A percentile compares a stretch with the other conserved stretches of the same genome.
Conservation (phyloP, 306 rosid species). For the Glycine tomentella region DNA sequence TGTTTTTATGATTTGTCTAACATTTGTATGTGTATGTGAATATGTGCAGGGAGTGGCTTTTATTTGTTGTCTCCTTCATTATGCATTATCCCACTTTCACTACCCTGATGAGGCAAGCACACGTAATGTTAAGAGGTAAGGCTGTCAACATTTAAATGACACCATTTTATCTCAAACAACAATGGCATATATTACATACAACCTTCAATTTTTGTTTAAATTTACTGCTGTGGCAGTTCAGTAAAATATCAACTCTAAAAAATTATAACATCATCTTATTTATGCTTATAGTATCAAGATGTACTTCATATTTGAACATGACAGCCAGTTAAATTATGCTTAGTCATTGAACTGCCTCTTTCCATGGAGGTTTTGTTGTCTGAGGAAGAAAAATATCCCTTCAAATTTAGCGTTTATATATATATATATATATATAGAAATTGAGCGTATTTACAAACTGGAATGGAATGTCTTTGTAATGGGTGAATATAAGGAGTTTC, state of each 20-base stretch:
- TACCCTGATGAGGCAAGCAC: conserved; percentile 66
- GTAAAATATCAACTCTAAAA: conserved; percentile 11
- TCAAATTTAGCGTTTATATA: background rate
- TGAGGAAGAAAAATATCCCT: background rate
- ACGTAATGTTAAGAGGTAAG: conserved; percentile 79
- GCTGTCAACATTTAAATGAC: conserved; percentile 39
- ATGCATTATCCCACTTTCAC: conserved; percentile 66
- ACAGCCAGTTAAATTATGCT: conserved; percentile 12
- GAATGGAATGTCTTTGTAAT: too few species aligned
- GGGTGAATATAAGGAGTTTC: too few species aligned
- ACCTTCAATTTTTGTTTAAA: conserved; percentile 30
- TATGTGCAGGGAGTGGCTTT: conserved; percentile 78
- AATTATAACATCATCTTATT: conserved; percentile 15
- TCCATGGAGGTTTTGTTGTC: conserved; percentile 24
- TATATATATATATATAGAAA: too few species aligned
- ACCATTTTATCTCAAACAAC: conserved; percentile 43
- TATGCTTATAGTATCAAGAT: background rate
- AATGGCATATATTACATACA: conserved; percentile 13
- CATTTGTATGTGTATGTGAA: conserved; percentile 12
- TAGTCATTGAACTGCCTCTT: conserved; percentile 27
- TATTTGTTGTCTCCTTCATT: conserved; percentile 72
- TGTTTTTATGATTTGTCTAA: conserved; percentile 23
- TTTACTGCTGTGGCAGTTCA: conserved; percentile 1
- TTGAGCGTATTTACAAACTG: too few species aligned
- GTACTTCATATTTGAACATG: conserved; percentile 25